phyloP scores from a whole-genome alignment of 2,329 filamentous ascomycete species.

The Colletotrichum horii region DNA sequence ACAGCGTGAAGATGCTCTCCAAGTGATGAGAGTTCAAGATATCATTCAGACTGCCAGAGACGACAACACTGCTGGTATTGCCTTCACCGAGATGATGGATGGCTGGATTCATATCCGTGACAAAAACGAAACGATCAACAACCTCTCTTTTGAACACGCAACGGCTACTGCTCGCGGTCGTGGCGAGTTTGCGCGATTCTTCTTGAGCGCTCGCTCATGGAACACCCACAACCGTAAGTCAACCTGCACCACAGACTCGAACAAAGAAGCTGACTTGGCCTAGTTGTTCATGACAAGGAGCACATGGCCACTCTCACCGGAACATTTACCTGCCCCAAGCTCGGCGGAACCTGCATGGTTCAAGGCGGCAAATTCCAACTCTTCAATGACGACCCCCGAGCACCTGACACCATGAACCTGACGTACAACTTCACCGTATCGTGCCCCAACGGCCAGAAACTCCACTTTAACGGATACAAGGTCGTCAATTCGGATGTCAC shows the following conservation, averaged over 20 bases:
- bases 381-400: constrained; percentile 59
- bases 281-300: constrained; percentile 48
- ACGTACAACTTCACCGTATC: constrained; percentile 67
- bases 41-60: constrained; percentile 47
- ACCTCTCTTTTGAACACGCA: constrained; percentile 56
- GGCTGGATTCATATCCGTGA: constrained; percentile 60
- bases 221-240: constrained; percentile 42
- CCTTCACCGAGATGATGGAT: constrained; percentile 69
- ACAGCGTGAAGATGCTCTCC: constrained; percentile 22
- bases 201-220: constrained; percentile 62
- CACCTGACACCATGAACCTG: constrained; percentile 64
- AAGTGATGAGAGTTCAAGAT: constrained; percentile 37
- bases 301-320: constrained; percentile 62
- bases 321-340: constrained; percentile 60
- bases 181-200: constrained; percentile 62
- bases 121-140: constrained; percentile 44
- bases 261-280: constrained; percentile 27
- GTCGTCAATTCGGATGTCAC: constrained; percentile 65
- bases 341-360: constrained; percentile 65
- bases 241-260: background rate
- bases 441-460: constrained; percentile 53
- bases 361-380: constrained; percentile 62
- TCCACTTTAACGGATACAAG: constrained; percentile 68
- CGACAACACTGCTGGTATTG: constrained; percentile 54
- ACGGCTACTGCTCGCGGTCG: constrained; percentile 55